Percentiles rank a stretch among this genome's conserved stretches.
Conservation (phyloP, 805 yeast genomes). For the Metschnikowia bowlesiae region DNA sequence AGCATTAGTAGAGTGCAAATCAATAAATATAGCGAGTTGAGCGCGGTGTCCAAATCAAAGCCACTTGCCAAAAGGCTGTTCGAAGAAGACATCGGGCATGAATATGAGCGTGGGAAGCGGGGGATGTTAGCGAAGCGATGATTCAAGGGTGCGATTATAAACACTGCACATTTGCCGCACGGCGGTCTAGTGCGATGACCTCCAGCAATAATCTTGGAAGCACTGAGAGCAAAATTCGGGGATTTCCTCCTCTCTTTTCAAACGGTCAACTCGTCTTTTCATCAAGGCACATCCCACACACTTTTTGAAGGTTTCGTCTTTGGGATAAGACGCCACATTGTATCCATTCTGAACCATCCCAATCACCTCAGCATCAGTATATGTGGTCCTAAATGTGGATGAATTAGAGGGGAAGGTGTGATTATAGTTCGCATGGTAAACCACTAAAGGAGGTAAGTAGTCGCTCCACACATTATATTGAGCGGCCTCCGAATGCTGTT, state of each 20-base stretch:
- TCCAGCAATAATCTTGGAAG: slow-evolving; percentile 11
- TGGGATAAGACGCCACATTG: slow-evolving; percentile 44
- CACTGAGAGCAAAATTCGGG: slow-evolving; percentile 6
- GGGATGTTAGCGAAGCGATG: not conserved
- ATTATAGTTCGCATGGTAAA: slow-evolving; percentile 46
- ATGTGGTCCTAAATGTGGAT: slow-evolving; percentile 56
- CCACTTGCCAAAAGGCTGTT: not conserved
- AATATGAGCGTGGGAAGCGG: not conserved
- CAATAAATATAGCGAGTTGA: slow-evolving; percentile 33
- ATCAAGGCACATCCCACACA: slow-evolving; percentile 58
- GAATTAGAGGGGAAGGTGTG: slow-evolving; percentile 46
- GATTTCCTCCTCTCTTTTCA: not conserved
- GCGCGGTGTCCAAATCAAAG: slow-evolving; percentile 9
- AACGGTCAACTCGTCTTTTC: slow-evolving; percentile 31
- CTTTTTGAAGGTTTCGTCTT: slow-evolving; percentile 36
- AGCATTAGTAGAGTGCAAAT: slow-evolving; percentile 31
- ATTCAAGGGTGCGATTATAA: slow-evolving; percentile 4
- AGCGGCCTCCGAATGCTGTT: slow-evolving; percentile 2
- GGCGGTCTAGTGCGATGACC: not conserved
- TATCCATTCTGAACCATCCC: slow-evolving; percentile 51
- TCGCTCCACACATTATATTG: slow-evolving; percentile 11
- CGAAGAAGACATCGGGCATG: not conserved
- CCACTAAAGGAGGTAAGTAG: slow-evolving; percentile 49
- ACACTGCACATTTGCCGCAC: not conserved
- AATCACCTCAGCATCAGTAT: slow-evolving; percentile 39